Percentiles rank a stretch among this genome's conserved stretches.
These are phyloP conservation scores for Blepharisma undulans DNA, from an alignment of 169 alveolate genomes.

Conservation along the genomic window DNA sequence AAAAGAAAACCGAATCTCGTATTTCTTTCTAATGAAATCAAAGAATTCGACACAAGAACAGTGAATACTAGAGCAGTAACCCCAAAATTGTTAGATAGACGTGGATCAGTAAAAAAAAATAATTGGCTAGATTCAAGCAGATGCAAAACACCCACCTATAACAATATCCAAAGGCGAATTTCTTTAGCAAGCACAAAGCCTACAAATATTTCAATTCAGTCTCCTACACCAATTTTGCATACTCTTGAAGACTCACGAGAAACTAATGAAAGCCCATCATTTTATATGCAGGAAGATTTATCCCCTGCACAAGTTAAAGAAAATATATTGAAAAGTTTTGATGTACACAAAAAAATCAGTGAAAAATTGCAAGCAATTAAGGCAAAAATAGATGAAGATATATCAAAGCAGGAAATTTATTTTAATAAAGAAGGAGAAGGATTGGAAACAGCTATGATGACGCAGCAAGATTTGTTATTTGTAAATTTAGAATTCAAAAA, in stretches of 20 bases:
- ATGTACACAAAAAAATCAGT: neutral
- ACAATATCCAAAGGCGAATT: neutral
- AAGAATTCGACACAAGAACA: neutral
- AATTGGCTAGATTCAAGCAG: neutral
- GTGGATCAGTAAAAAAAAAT: neutral
- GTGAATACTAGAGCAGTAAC: neutral
- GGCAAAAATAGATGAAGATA: neutral
- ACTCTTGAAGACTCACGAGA: neutral
- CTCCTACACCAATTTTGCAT: neutral
- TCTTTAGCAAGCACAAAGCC: neutral
- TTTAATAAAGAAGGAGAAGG: neutral
- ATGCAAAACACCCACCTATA: neutral
- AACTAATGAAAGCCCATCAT: neutral
- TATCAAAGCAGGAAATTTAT: neutral
- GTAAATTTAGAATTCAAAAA: slow-evolving; percentile 13
- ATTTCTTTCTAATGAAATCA: neutral
- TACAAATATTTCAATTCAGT: neutral
- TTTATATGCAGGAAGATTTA: neutral
- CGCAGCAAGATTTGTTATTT: neutral
- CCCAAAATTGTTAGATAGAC: neutral
- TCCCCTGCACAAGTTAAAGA: neutral
- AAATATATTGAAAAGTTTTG: neutral
- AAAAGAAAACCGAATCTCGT: neutral
- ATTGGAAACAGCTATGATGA: neutral
- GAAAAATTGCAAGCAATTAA: neutral